Evolutionary conservation across 164 flowering plant genomes (phyloP).

Genomic region (Berberis vulgaris): DNA sequence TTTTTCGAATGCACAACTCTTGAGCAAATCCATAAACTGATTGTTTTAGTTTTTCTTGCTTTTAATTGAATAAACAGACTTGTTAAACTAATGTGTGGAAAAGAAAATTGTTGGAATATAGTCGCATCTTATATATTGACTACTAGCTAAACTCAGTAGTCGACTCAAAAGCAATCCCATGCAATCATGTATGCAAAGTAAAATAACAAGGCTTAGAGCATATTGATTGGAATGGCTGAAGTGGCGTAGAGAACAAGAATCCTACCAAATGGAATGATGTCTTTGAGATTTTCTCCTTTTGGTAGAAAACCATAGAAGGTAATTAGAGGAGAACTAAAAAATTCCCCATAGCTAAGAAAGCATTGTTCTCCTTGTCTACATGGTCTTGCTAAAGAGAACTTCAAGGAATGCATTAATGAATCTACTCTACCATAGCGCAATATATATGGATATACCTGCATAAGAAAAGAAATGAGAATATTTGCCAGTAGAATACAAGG

Average conservation of each 20-base stretch:
- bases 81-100: not conserved
- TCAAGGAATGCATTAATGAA: conserved; percentile 43
- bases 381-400: conserved; percentile 67
- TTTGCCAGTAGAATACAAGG: no score
- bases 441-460: conserved; percentile 73
- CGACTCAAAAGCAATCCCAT: conserved; percentile 1
- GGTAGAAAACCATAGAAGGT: conserved; percentile 88
- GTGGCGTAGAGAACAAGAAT: not conserved
- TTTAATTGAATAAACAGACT: not conserved
- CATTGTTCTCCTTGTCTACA: conserved; percentile 72
- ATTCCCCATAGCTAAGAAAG: conserved; percentile 73
- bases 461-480: conserved; percentile 5
- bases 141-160: no score
- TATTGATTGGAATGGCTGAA: not conserved
- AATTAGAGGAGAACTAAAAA: conserved; percentile 66
- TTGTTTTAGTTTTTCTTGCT: not conserved
- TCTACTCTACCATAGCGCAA: conserved; percentile 71
- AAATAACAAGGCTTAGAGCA: not conserved
- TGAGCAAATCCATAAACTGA: no score
- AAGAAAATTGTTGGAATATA: not conserved
- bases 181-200: not conserved
- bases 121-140: not conserved
- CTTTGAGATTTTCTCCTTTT: conserved; percentile 57
- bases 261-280: conserved; percentile 78
- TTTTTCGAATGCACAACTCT: no score